Base-by-base conservation (phyloP, 2,329 filamentous ascomycete genomes). In the Neophaeococcomyces aloes region DNA sequence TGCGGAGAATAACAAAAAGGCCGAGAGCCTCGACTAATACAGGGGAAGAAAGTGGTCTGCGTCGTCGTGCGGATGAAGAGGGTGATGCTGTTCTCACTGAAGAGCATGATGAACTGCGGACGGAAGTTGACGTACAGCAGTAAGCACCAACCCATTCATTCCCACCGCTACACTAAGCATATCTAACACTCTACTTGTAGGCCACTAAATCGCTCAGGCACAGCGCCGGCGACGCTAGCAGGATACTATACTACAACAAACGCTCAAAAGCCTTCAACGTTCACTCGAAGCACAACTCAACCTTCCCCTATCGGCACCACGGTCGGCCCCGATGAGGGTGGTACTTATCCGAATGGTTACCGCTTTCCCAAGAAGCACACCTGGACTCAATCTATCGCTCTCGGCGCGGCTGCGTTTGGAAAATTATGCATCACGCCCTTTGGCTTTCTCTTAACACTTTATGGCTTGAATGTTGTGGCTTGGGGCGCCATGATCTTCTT, bases 401-500 rank as follows among this genome's bases (percentile, higher is more conserved):
- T 61, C 30, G 59, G 54, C 21, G 45, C 59, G 7, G 54, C 54
- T 47, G 58, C 53, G 13, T 59, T 61, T 45, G 58, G 56, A 54
- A 57, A 51, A 37, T 94, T 86, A 66, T 76, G 83, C 54, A 66
- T 75, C 29, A 93, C 85, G 0, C 82, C 82, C 0, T 62, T 83
- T 43, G 86, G 86, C 2, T 86, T 91, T 59, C 66, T 85, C 42
- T 75, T 89, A 31, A 83, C 79, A 2, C 61, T 94, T 4, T 94
- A 93, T 61, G 78, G 81, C 10, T 72, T 91, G 45, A 88, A 89
- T 51, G 75, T 94, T 15, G 76, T 94, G 7, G 87, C 83, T 0
- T 94, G 86, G 86, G 86, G 86, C 40, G 86, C 83, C 46, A 94
- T 94, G 86, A 71, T 94, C 27, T 93, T 94, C 64, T 68, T 94